Evolutionary conservation across 164 flowering plant species (phyloP).

Genomic region (grape (Vitis vinifera)): DNA sequence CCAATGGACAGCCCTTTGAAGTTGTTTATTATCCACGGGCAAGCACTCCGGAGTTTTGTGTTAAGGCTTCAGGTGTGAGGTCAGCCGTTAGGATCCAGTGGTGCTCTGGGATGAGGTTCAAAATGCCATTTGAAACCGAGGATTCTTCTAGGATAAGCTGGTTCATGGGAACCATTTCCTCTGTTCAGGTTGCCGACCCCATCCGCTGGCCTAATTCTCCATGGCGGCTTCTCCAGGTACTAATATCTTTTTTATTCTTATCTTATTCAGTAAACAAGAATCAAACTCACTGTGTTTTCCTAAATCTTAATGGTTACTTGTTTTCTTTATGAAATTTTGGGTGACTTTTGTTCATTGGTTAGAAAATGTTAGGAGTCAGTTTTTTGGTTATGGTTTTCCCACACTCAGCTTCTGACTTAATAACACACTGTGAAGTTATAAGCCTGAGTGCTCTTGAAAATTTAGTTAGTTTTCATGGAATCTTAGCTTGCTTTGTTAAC

Average conservation of each 20-base stretch:
- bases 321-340: no score
- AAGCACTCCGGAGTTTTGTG: conserved; percentile 89
- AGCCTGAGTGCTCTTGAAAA: no score
- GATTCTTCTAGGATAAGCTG: conserved; percentile 95
- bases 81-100: conserved; percentile 71
- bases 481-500: no score
- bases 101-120: conserved; percentile 92
- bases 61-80: conserved; percentile 61
- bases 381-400: no score
- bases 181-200: conserved; percentile 85
- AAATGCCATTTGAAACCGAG: conserved; percentile 97
- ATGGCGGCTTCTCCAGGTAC: conserved; percentile 96
- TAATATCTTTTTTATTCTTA: background rate
- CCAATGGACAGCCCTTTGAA: conserved; percentile 72
- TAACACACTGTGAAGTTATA: no score
- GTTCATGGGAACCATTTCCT: conserved; percentile 93
- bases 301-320: no score
- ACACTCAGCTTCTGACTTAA: no score
- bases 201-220: conserved; percentile 92
- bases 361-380: no score
- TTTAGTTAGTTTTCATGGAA: no score
- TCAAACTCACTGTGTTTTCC: no score
- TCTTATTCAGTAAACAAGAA: background rate
- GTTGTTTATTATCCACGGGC: conserved; percentile 85
- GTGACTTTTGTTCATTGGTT: no score